These are phyloP conservation scores for Catharanthus roseus DNA, from an alignment of 257 asterid genomes.

Conservation along the genomic window DNA sequence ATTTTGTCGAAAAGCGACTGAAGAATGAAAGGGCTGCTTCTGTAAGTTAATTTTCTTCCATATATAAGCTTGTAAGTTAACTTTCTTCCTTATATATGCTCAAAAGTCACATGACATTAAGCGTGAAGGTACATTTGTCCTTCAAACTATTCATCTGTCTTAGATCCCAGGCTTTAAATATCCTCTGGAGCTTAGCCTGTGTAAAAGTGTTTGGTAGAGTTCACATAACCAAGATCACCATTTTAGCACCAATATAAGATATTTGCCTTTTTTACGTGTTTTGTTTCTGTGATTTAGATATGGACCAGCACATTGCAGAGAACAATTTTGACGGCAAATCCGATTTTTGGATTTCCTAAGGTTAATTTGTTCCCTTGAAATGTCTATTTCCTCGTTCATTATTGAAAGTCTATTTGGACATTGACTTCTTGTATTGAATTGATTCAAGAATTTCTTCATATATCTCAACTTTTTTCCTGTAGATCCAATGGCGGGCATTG, in stretches of 20 bases:
- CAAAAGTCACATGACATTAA: neutral
- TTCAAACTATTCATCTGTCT: neutral
- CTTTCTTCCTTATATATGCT: neutral
- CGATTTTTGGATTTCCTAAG: conserved; percentile 94
- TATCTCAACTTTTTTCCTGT: conserved; percentile 15
- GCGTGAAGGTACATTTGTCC: neutral
- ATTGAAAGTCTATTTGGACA: neutral
- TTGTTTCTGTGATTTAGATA: conserved; percentile 39
- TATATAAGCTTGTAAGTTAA: too few relatives aligned
- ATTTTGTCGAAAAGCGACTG: conserved; percentile 90
- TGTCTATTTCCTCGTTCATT: neutral
- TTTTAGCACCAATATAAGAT: neutral
- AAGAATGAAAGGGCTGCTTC: conserved; percentile 96
- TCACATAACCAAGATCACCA: neutral
- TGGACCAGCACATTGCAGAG: conserved; percentile 99
- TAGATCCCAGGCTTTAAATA: neutral
- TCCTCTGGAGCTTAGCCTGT: neutral
- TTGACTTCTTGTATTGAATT: neutral
- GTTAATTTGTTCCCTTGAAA: conserved; percentile 29
- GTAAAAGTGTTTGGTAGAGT: neutral
- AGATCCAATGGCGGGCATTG: conserved; percentile 99
- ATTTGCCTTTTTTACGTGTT: neutral
- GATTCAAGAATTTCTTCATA: neutral
- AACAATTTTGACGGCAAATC: conserved; percentile 77
- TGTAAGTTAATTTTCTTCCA: conserved; percentile 64